Conservation (phyloP, 805 yeast species). For the Yarrowia divulgata region DNA sequence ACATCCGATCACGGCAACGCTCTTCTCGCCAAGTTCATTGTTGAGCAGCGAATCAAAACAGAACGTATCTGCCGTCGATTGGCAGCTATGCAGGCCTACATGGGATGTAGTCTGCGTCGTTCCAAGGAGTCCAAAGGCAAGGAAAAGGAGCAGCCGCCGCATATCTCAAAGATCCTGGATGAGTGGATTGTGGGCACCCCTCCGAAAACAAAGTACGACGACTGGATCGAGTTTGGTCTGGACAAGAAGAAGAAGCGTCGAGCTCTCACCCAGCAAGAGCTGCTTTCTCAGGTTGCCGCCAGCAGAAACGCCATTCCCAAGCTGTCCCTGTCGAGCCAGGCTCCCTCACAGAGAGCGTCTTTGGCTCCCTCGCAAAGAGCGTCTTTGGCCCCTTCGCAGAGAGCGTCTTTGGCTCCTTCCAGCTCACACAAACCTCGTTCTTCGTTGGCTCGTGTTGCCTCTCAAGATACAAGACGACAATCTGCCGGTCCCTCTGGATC, state of each 20-base stretch:
- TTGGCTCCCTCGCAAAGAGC: constrained; percentile 8
- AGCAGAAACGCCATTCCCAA: constrained; percentile 16
- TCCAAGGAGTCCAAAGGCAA: background rate
- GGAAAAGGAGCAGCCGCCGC: background rate
- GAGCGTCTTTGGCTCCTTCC: constrained; percentile 7
- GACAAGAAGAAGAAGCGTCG: background rate
- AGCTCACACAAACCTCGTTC: background rate
- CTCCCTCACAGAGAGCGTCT: constrained; percentile 16
- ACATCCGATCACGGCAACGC: background rate
- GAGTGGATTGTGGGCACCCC: constrained; percentile 13
- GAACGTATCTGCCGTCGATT: background rate
- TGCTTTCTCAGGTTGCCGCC: constrained; percentile 1
- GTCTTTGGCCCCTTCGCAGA: constrained; percentile 15
- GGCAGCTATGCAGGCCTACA: background rate
- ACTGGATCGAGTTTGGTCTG: constrained; percentile 16
- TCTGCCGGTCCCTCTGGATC: constrained; percentile 1
- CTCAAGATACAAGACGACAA: background rate
- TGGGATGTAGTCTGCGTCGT: background rate
- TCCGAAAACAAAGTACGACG: background rate
- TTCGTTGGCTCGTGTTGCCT: background rate
- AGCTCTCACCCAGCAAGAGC: constrained; percentile 16
- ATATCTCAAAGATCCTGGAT: background rate
- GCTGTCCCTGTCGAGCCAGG: constrained; percentile 17
- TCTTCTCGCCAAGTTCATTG: background rate
- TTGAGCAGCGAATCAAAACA: background rate